Evolutionary conservation across 352 stramenopile genomes (phyloP).

Genomic region (Phytophthora multivora): DNA sequence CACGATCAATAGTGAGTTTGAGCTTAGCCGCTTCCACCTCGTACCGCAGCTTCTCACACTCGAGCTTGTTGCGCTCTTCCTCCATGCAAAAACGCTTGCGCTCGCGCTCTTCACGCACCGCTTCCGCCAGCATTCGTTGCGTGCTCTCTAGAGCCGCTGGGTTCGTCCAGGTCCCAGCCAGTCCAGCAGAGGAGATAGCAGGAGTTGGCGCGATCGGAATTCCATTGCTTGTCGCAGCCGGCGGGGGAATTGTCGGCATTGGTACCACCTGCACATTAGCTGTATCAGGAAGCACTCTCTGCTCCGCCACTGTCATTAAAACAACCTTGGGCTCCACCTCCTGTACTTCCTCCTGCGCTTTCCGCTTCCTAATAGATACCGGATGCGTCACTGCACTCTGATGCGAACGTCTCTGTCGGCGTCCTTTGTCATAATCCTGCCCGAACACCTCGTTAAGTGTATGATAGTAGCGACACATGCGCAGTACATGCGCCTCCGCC

Average conservation of each 20-base stretch:
- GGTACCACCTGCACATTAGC: neutral
- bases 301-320: neutral
- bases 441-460: constrained; percentile 65
- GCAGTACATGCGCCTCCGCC: constrained; percentile 59
- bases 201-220: constrained; percentile 7
- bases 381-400: constrained; percentile 1
- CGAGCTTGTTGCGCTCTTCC: constrained; percentile 60
- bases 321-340: neutral
- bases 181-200: constrained; percentile 11
- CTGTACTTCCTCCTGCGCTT: constrained; percentile 10
- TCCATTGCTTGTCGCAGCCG: neutral
- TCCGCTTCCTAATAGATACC: constrained; percentile 17
- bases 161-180: constrained; percentile 30
- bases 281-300: neutral
- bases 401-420: constrained; percentile 36
- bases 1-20: constrained; percentile 55
- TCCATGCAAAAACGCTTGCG: constrained; percentile 66
- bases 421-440: constrained; percentile 32
- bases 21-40: constrained; percentile 61
- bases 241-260: neutral
- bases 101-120: constrained; percentile 68
- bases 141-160: constrained; percentile 51
- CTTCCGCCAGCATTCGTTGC: constrained; percentile 54
- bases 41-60: constrained; percentile 68
- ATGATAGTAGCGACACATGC: constrained; percentile 75